Conservation (phyloP, 1,139 yeast genomes). For the Hansenula sp. region DNA sequence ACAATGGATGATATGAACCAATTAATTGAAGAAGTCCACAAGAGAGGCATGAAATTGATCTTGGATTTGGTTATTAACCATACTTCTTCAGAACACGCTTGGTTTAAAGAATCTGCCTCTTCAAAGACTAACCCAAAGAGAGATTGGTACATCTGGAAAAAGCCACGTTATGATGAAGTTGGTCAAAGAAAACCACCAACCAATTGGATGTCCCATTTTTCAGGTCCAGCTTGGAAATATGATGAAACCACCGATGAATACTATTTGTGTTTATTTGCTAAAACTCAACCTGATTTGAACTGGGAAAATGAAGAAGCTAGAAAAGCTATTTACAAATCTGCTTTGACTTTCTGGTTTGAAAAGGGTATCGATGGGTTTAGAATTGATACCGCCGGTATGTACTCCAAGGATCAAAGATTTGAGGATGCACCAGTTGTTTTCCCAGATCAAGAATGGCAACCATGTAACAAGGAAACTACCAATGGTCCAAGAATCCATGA, state of each 20-base stretch:
- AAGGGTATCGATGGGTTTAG: conserved; percentile 58
- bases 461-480: conserved; percentile 29
- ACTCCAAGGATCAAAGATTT: conserved; percentile 41
- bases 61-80: conserved; percentile 59
- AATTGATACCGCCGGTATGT: conserved; percentile 51
- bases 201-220: conserved; percentile 51
- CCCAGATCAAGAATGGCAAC: conserved; percentile 40
- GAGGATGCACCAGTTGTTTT: conserved; percentile 47
- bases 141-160: conserved; percentile 61
- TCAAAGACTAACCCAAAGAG: conserved; percentile 50
- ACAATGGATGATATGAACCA: conserved; percentile 47
- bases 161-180: conserved; percentile 40
- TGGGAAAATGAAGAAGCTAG: conserved; percentile 55
- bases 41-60: conserved; percentile 47
- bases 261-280: conserved; percentile 49
- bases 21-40: conserved; percentile 44
- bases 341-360: conserved; percentile 51
- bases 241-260: conserved; percentile 51
- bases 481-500: conserved; percentile 56
- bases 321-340: conserved; percentile 46
- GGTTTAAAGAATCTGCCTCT: conserved; percentile 55
- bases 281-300: conserved; percentile 53
- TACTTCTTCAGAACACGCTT: conserved; percentile 50
- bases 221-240: conserved; percentile 54
- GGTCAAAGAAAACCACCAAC: conserved; percentile 53